Base-by-base conservation (phyloP, 139 green algal species). In the Chlamydomonas sp. region DNA sequence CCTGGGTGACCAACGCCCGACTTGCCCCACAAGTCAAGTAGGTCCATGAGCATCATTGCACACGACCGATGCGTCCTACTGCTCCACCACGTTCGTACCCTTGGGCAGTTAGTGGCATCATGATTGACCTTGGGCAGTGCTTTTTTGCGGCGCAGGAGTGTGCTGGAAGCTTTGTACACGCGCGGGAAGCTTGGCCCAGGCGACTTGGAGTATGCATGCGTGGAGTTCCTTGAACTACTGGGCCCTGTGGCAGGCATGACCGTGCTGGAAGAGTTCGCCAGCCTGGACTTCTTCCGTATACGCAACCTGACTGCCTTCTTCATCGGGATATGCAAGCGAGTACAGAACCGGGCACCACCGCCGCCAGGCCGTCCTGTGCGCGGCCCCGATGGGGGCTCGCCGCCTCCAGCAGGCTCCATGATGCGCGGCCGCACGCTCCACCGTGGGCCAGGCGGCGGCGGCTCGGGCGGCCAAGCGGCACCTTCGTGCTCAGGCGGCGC, bases 271-370 rank as follows among this genome's bases (percentile, higher is more conserved):
- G 85, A 90, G 85, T 80, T 90, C 9, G 85, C 85, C 12, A 69
- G 58, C 31, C 79, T 90, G 71, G 85, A 90, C 85, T 84, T 86
- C 67, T 82, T 81, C 62, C 78, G 85, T 31, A 90, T 90, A 12
- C 85, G 85, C 69, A 90, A 90, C 85, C 78, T 90, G 3, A 90
- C 85, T 3, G 85, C 85, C 68, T 90, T 90, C 79, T 90, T 90
- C 85, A 90, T 90, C 69, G 85, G 85, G 60, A 86, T 85, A 16
- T 90, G 85, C 85, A 79, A 85, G 78, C 85, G 85, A 16, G 78
- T 90, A 20, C 71, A 78, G 68, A 69, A 49, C 7, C 78, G 78
- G 5, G 78, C 78, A 31, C 78, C 85, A 60, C 85, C 85, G 77
- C 85, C 85, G 17, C 76, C 77, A 3, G 85, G 85, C 6, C 64